These are phyloP conservation scores for Pelargonium exstipulatum DNA, from an alignment of 441 rosid species.

Conservation along the genomic window DNA sequence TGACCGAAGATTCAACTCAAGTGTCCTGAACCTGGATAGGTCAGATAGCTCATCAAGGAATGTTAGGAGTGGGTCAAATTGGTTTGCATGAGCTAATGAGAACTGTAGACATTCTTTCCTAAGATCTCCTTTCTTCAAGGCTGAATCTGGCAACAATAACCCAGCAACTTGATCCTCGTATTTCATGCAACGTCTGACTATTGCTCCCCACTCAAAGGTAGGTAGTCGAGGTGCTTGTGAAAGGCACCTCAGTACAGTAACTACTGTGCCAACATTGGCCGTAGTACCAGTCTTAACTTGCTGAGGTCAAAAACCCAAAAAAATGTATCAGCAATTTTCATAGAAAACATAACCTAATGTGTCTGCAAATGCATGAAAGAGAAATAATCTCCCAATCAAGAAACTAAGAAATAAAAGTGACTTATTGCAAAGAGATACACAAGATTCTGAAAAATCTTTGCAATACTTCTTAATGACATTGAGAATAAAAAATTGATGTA, in stretches of 20 bases:
- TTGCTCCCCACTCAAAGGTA: conserved; percentile 70
- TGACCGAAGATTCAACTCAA: conserved; percentile 57
- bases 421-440: not conserved
- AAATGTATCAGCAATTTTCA: not conserved
- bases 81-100: conserved; percentile 61
- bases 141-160: conserved; percentile 32
- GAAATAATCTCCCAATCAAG: conserved; percentile 1
- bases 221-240: conserved; percentile 83
- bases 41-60: conserved; percentile 80
- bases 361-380: not conserved
- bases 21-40: conserved; percentile 57
- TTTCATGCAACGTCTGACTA: conserved; percentile 77
- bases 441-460: not conserved
- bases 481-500: not conserved
- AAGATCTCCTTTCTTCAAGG: conserved; percentile 38
- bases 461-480: not conserved
- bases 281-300: conserved; percentile 39
- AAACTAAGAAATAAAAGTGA: not conserved
- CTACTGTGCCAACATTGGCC: conserved; percentile 33
- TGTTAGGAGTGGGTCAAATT: conserved; percentile 54
- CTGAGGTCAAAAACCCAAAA: conserved; percentile 16
- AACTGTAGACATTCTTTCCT: conserved; percentile 69
- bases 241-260: conserved; percentile 66
- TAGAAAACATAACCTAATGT: not conserved
- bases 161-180: conserved; percentile 44